Base-by-base conservation (phyloP, 2,329 filamentous ascomycete species). In the Ceratocystis cacaofunesta region DNA sequence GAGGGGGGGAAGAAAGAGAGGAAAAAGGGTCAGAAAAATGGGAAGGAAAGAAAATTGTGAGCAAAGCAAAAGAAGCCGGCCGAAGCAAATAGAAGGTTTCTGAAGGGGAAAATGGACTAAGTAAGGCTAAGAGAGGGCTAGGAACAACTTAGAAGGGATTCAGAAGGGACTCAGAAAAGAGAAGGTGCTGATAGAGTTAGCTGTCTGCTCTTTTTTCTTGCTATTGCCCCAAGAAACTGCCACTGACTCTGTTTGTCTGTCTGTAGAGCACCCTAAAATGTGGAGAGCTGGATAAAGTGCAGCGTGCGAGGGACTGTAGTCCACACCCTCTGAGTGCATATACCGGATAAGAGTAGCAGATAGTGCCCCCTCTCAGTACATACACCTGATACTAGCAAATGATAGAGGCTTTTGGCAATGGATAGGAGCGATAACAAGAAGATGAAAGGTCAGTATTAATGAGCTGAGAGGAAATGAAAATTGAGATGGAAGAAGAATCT, bases 41-140 rank as follows among this genome's bases (percentile, higher is more conserved):
- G 50, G 50, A 57, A 32, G 58, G 72, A 70, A 70, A 72, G 70
- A 69, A 71, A 70, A 69, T 61, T 32, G 68, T 69, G 66, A 68
- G 68, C 55, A 67, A 66, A 68, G 68, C 60, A 67, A 66, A 52
- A 65, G 63, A 68, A 64, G 65, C 67, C 48, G 57, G 65, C 41
- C 52, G 61, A 68, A 64, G 65, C 46, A 64, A 41, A 66, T 60
- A 64, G 62, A 67, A 62, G 43, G 55, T 19, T 57, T 64, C 17
- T 46, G 22, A 61, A 63, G 63, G 41, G 46, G 63, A 58, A 52
- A 68, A 67, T 66, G 62, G 68, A 68, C 66, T 67, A 68, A 68
- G 65, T 64, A 68, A 32, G 15, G 41, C 58, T 32, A 19, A 19
- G 12, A 61, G 22, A 22, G 30, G 15, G 30, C 32, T 44, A 19